Evolutionary conservation across 257 asterid genomes (phyloP).

Genomic region (Eucommia ulmoides): DNA sequence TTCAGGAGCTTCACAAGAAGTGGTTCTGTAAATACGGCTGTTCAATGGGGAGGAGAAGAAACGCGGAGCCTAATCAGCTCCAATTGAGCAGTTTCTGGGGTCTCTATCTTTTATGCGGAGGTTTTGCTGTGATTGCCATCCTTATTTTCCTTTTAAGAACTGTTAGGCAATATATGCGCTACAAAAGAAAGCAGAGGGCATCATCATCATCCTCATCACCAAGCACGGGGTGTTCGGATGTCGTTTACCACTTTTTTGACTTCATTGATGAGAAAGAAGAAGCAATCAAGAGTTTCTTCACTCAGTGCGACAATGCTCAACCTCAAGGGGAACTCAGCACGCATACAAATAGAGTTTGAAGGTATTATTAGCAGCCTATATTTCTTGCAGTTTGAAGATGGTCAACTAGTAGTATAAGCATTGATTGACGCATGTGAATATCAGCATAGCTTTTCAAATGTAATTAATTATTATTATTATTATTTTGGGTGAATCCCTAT

Average conservation of each 20-base stretch:
- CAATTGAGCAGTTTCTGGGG: constrained; percentile 71
- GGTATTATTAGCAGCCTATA: no score
- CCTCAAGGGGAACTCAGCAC: constrained; percentile 8
- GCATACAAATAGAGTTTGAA: no score
- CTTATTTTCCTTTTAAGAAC: constrained; percentile 12
- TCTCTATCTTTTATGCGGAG: constrained; percentile 58
- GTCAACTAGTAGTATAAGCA: no score
- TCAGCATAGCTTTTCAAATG: no score
- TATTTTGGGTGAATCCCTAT: no score
- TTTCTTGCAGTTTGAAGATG: no score
- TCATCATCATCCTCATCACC: constrained; percentile 12
- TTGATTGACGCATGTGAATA: no score
- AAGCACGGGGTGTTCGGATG: constrained; percentile 9
- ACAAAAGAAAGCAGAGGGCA: constrained; percentile 16
- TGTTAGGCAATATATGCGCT: constrained; percentile 17
- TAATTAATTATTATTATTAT: no score
- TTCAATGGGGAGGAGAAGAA: constrained; percentile 28
- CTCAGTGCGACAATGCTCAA: constrained; percentile 15
- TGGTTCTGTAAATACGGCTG: constrained; percentile 61
- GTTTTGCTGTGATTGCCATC: constrained; percentile 9
- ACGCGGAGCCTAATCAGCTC: constrained; percentile 49
- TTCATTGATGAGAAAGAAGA: constrained; percentile 36
- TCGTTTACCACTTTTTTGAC: constrained; percentile 17
- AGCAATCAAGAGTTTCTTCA: constrained; percentile 22
- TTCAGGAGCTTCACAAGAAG: constrained; percentile 44